Conservation (phyloP, 106 monocot genomes). For the Iris macrosiphon region DNA sequence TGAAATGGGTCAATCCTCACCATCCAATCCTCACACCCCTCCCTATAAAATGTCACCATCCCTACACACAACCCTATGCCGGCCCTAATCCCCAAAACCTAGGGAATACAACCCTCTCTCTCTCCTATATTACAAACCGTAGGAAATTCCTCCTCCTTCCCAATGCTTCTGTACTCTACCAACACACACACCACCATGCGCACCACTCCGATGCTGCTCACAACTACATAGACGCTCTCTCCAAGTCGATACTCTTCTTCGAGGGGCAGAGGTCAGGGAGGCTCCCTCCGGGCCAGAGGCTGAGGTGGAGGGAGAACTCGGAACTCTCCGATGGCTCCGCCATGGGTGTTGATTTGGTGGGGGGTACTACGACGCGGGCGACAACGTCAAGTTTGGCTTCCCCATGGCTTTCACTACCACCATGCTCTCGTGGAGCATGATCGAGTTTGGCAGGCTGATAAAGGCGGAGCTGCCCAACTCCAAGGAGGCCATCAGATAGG, state of each 20-base stretch:
- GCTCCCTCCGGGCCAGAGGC: slow-evolving; percentile 48
- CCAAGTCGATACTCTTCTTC: slow-evolving; percentile 77
- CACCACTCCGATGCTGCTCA: slow-evolving; percentile 34
- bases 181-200: slow-evolving; percentile 9
- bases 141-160: slow-evolving; percentile 17
- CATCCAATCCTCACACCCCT: too few relatives aligned
- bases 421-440: slow-evolving; percentile 96
- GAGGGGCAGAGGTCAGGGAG: slow-evolving; percentile 71
- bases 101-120: too few relatives aligned
- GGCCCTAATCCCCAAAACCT: too few relatives aligned
- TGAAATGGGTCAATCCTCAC: too few relatives aligned
- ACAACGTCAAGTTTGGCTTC: slow-evolving; percentile 98
- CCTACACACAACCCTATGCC: too few relatives aligned
- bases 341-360: slow-evolving; percentile 69
- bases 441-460: slow-evolving; percentile 93
- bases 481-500: slow-evolving; percentile 74
- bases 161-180: slow-evolving; percentile 3
- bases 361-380: slow-evolving; percentile 96
- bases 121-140: too few relatives aligned
- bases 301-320: slow-evolving; percentile 36
- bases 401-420: slow-evolving; percentile 97
- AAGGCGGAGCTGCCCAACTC: slow-evolving; percentile 75
- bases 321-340: slow-evolving; percentile 43
- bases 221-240: slow-evolving; percentile 63
- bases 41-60: too few relatives aligned